Base-by-base conservation (phyloP, 805 yeast genomes). In the Sugiyamaella marilandica region DNA sequence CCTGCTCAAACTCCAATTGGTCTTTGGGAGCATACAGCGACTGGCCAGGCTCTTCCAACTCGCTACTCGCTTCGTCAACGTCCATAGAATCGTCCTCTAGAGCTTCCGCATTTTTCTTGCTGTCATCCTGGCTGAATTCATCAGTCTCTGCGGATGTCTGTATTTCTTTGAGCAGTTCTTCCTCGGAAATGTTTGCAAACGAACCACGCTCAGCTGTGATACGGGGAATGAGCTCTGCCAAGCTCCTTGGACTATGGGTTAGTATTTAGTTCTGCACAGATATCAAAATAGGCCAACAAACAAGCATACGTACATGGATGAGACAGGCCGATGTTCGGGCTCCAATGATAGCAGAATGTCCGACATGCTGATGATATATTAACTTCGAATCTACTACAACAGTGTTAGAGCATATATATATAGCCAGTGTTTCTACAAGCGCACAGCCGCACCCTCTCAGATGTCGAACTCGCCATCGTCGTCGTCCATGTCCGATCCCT, bases 151-250 rank as follows among this genome's bases (percentile, higher is more conserved):
- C 19, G 9, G 14, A 13, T n/a, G 39, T 34, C 29, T 47, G 48
- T 36, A 80, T 75, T 62, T 83, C 85, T 34, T 73, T 65, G 14
- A 62, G 55, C 2, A 85, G 65, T 13, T 73, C 68, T 5, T 76
- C 80, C 63, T 85, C 91, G 2, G 85, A 76, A 2, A 85, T 64
- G 45, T 77, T 70, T 21, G 77, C 64, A 57, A 85, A 85, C 18
- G 85, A 75, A 35, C 83, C 82, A 24, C 85, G 69, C 60, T 84
- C 85, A 2, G 66, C 65, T 19, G 83, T 73, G 45, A 84, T 84
- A 47, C 80, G 73, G 4, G 83, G 80, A 29, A 84, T 81, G 44
- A 82, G 62, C 55, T 69, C 68, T 18, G 65, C 66, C 21, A 39
- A 39, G 2, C 21, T 16, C 14, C 24, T 16, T 14, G 43, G 43